Evolutionary conservation across 78 protist genomes (phyloP).

Genomic region (slime mould (Dictyostelium discoideum)): DNA sequence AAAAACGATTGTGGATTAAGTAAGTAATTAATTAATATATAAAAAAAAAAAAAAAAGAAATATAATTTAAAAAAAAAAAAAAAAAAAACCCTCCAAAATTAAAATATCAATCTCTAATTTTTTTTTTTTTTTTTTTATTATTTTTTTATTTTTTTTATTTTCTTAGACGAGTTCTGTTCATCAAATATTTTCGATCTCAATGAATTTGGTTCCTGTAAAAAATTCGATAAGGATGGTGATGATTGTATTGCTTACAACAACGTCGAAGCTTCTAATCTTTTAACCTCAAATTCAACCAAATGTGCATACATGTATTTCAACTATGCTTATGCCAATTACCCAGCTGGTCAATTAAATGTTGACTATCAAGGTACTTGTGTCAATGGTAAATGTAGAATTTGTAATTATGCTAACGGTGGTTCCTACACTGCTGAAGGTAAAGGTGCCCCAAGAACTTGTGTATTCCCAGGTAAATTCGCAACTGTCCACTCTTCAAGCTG

Average conservation of each 20-base stretch:
- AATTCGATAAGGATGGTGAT: constrained; percentile 26
- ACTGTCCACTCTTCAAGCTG: constrained; percentile 49
- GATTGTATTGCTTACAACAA: not conserved
- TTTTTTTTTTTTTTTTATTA: not conserved
- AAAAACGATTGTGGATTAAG: constrained; percentile 19
- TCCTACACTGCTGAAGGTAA: not conserved
- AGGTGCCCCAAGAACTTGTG: constrained; percentile 33
- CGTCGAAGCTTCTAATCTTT: not conserved
- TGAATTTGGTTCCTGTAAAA: constrained; percentile 35
- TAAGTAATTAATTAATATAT: not conserved
- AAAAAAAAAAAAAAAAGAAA: not conserved
- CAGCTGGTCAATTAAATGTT: not conserved
- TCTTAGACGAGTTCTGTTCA: constrained; percentile 23
- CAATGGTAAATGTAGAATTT: constrained; percentile 26
- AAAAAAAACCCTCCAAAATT: too few species aligned
- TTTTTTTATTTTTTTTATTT: not conserved
- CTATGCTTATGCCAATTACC: not conserved
- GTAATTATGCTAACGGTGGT: not conserved
- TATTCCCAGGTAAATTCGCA: constrained; percentile 63
- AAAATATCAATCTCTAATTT: not conserved
- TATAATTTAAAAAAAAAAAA: not conserved
- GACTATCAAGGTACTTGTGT: constrained; percentile 11
- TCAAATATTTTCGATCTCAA: not conserved
- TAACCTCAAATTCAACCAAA: not conserved
- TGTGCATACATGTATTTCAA: constrained; percentile 40